Evolutionary conservation across 345 rosid species (phyloP), one percentile per base, ranked within the genome.

Genomic region (Corchorus olitorius): DNA sequence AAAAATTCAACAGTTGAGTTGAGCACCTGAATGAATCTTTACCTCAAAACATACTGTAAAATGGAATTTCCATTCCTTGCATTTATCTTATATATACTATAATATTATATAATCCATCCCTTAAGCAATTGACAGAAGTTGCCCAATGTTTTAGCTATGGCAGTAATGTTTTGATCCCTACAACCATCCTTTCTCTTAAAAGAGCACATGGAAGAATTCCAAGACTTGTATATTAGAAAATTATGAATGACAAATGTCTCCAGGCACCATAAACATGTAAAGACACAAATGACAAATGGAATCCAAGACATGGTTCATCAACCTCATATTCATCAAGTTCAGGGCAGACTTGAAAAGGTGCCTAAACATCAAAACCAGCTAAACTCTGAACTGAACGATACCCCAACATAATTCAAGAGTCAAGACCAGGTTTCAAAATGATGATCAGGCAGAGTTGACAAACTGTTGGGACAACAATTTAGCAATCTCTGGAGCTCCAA

Each of bases 401-500:
- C 13, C 68, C 68, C 16, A 48, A 37, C 43, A 61, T 13, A 33
- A 22, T 33, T 39, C 48, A 39, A 39, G 43, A 4, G 5, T 39
- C 6, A 4, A 39, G 27, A n/a, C 10, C 11, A 39, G 17, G 34
- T 12, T 27, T 61, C 4, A 6, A 6, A 53, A 41, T 15, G 6
- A 53, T 61, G 27, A 27, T 61, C 85, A 45, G 11, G 58, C 65
- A 3, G 62, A 50, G 65, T 76, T 79, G 65, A 58, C 76, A 15
- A 80, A 84, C 53, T 87, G 86, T 34, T 53, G 76, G 5, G 84
- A 79, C 63, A 85, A 80, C 77, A 87, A 68, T 72, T 81, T 81
- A 20, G 84, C 82, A 27, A 85, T 77, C 76, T 87, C 90, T 1
- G 78, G 79, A 13, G 81, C 76, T 56, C 87, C 86, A 49, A 83